These are phyloP conservation scores for Linaria vulgaris DNA, from an alignment of 257 asterid species.

Conservation along the genomic window DNA sequence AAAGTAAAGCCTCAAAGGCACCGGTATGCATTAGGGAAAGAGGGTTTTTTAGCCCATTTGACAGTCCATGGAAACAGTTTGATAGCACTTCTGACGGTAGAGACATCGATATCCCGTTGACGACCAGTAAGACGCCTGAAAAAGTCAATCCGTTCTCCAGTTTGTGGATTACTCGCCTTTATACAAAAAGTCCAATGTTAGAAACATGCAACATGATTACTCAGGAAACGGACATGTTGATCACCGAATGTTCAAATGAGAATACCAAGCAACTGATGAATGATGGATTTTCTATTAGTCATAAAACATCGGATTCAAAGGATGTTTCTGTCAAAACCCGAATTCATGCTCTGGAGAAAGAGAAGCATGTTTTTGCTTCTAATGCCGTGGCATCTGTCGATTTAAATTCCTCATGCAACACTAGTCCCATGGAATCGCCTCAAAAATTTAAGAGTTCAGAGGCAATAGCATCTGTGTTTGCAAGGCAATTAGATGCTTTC, in stretches of 20 bases:
- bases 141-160: slow-evolving; percentile 39
- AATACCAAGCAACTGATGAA: slow-evolving; percentile 21
- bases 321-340: slow-evolving; percentile 21
- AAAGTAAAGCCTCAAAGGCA: slow-evolving; percentile 27
- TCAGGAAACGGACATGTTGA: slow-evolving; percentile 23
- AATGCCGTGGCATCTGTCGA: slow-evolving; percentile 32
- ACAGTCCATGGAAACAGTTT: slow-evolving; percentile 23
- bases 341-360: slow-evolving; percentile 27
- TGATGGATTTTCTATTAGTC: slow-evolving; percentile 26
- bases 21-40: slow-evolving; percentile 15
- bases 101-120: slow-evolving; percentile 24
- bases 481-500: slow-evolving; percentile 67
- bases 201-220: slow-evolving; percentile 28
- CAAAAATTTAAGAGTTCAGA: slow-evolving; percentile 40
- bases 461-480: slow-evolving; percentile 57
- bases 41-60: slow-evolving; percentile 24
- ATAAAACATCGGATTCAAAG: slow-evolving; percentile 21
- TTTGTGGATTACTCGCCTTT: slow-evolving; percentile 69
- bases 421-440: slow-evolving; percentile 26
- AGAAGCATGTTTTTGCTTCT: slow-evolving; percentile 20
- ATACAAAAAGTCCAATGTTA: slow-evolving; percentile 29
- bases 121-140: slow-evolving; percentile 28
- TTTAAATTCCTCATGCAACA: slow-evolving; percentile 23
- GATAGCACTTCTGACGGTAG: slow-evolving; percentile 19
- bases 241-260: slow-evolving; percentile 15